Evolutionary conservation across 2,329 filamentous ascomycete species (phyloP), one percentile per base, ranked within the genome.

Genomic region (Hymenotorrendiella dingleyae): DNA sequence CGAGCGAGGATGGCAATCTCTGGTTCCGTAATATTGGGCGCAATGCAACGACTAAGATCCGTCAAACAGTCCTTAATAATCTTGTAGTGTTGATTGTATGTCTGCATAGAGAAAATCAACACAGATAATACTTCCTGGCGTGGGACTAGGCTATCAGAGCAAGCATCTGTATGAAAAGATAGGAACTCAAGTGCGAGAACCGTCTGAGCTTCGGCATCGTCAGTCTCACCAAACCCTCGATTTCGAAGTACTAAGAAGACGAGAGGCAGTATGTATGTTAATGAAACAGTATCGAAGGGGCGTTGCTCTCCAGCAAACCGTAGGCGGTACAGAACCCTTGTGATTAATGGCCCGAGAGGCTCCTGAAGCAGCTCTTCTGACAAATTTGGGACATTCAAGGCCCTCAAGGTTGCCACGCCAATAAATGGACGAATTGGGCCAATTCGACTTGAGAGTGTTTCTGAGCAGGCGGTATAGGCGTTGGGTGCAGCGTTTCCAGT

Each of bases 31-130:
- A 96, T 89, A 56, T 88, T 95, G 2, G 85, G 80, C 3, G 91
- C 84, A 39, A 97, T 75, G 50, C 84, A 90, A 46, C 89, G 82
- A 57, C 86, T 87, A 52, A 94, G 76, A 62, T 97, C 88, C 41
- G 84, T 75, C 50, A 98, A 78, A 57, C 88, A 94, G 64, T 98
- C 93, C 63, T 91, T 95, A 66, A 96, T 80, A 45, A 90, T 71
- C 65, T 95, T 95, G 70, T 96, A 96, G 64, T 98, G 93, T 59
- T 94, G 89, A 33, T 81, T 84, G 62, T 94, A 95, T 47, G 69
- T 76, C 61, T 94, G 86, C 86, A 98, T 94, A 1, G 89, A 84
- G 33, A 71, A 72, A 43, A 95, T 82, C 27, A 98, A 70, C 3
- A 76, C 72, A 2, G 76, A 70, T 4, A 97, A 64, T 27, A 95